Conservation (phyloP, 108 stramenopile species). For the Tribonema minus region DNA sequence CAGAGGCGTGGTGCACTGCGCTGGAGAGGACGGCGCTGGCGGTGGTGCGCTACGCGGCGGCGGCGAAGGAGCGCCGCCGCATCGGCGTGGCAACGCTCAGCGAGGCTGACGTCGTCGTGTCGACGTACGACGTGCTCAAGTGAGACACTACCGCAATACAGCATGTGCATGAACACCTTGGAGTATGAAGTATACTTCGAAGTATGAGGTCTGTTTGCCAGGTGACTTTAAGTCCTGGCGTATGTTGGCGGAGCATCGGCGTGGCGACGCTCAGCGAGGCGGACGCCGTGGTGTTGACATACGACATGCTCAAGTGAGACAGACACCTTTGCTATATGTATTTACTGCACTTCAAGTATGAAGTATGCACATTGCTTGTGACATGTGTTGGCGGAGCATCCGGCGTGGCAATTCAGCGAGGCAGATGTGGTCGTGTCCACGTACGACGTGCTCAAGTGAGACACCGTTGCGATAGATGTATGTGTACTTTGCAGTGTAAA, state of each 20-base stretch:
- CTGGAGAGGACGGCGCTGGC: neutral
- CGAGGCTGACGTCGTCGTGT: neutral
- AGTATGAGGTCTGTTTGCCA: too few species aligned
- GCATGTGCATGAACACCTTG: too few species aligned
- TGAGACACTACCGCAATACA: too few species aligned
- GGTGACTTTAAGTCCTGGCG: too few species aligned
- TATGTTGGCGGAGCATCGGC: neutral
- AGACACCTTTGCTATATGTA: too few species aligned
- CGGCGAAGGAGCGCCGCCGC: neutral
- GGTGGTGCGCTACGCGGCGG: neutral
- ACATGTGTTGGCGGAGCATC: neutral
- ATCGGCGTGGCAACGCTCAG: neutral
- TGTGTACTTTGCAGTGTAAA: too few species aligned
- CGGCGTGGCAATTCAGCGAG: neutral
- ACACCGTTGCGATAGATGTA: too few species aligned
- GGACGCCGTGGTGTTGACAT: neutral
- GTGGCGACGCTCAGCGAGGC: neutral
- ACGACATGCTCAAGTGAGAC: neutral
- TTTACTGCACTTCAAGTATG: too few species aligned
- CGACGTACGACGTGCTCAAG: neutral
- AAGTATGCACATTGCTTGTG: too few species aligned
- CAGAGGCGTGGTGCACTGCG: neutral
- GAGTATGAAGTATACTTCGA: too few species aligned
- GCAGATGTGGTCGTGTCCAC: neutral
- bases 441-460: neutral